phyloP scores from a whole-genome alignment of 2,329 filamentous ascomycete species.

The Talaromyces marneffei region DNA sequence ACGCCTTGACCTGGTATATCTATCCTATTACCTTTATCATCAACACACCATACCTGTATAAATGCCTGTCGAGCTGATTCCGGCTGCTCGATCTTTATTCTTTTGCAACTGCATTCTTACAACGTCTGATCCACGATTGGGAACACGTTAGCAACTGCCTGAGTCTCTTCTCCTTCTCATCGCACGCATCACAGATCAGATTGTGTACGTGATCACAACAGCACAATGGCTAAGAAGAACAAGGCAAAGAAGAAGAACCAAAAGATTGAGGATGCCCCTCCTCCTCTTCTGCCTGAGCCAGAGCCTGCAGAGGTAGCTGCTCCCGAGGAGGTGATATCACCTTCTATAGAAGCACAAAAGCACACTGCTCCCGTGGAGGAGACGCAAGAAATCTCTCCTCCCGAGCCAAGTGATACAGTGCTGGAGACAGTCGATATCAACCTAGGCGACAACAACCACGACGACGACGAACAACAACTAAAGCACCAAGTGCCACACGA shows the following conservation, averaged over 20 bases:
- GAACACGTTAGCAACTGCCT: slow-evolving; percentile 18
- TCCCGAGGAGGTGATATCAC: background rate
- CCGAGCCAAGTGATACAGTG: background rate
- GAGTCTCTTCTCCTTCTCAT: background rate
- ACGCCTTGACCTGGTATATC: slow-evolving; percentile 1
- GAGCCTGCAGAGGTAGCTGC: background rate
- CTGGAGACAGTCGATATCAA: background rate
- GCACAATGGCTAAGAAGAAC: slow-evolving; percentile 12
- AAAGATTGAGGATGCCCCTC: slow-evolving; percentile 3
- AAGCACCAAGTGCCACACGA: background rate
- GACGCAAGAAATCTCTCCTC: background rate
- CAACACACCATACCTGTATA: slow-evolving; percentile 9
- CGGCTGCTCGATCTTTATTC: background rate
- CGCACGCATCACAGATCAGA: background rate
- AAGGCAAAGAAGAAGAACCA: slow-evolving; percentile 16
- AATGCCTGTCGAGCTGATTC: slow-evolving; percentile 4
- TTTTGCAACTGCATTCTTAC: background rate
- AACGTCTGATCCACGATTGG: slow-evolving; percentile 13
- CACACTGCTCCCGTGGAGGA: background rate
- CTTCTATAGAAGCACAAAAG: background rate
- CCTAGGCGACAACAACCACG: background rate
- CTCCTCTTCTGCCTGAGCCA: background rate
- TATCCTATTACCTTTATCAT: slow-evolving; percentile 5
- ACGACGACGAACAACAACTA: background rate
- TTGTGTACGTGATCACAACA: background rate